Conservation (phyloP, 345 rosid species). For the Dipteronia sinensis region DNA sequence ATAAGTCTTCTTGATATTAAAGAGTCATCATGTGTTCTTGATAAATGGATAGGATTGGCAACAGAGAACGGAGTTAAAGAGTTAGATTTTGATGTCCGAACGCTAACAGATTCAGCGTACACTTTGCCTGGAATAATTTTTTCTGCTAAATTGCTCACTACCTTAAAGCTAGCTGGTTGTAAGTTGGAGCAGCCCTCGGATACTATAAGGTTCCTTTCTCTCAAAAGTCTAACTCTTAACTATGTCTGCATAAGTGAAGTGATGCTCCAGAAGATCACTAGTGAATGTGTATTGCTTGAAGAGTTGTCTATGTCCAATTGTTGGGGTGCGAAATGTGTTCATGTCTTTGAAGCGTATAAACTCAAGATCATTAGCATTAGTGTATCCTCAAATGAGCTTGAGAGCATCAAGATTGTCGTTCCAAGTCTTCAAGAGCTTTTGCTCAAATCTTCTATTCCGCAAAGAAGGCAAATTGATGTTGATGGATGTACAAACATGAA, state of each 20-base stretch:
- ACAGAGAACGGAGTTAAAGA: neutral
- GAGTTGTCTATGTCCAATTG: neutral
- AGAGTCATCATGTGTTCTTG: neutral
- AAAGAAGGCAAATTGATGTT: neutral
- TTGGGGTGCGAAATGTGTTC: neutral
- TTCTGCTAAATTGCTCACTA: neutral
- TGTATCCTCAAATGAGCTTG: neutral
- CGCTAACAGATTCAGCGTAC: neutral
- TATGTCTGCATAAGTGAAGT: neutral
- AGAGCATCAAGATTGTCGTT: neutral
- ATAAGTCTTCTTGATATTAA: neutral
- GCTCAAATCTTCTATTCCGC: neutral
- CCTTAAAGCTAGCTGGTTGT: neutral
- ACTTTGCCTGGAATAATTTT: neutral
- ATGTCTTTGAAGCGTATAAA: neutral
- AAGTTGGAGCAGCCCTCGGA: neutral
- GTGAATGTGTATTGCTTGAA: conserved; percentile 9
- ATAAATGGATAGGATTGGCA: neutral
- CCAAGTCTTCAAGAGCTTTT: conserved; percentile 9
- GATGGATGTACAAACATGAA: neutral
- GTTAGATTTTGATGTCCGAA: neutral
- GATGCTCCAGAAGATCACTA: neutral
- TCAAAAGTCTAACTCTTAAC: neutral
- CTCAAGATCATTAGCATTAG: neutral
- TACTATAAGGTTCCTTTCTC: neutral